These are phyloP conservation scores for Colletotrichum falcatum DNA, from an alignment of 2,329 filamentous ascomycete genomes.

Conservation along the genomic window DNA sequence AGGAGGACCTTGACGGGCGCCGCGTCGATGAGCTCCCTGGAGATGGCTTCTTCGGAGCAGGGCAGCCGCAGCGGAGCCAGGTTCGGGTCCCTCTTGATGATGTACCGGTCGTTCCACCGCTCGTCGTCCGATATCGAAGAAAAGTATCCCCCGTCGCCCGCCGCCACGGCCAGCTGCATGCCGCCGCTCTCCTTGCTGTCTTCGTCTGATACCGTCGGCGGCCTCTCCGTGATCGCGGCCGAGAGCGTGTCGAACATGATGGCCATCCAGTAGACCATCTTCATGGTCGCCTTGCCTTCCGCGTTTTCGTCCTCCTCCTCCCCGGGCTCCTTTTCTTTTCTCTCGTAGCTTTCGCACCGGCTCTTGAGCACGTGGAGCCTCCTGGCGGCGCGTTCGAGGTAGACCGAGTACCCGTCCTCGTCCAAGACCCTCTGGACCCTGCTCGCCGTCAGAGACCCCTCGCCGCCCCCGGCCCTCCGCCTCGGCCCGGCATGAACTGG, in stretches of 20 bases:
- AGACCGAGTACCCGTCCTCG: conserved; percentile 50
- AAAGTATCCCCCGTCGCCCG: conserved; percentile 45
- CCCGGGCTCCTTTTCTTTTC: background rate
- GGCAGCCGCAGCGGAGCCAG: conserved; percentile 59
- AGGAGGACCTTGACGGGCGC: conserved; percentile 70
- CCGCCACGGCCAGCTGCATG: too few species aligned
- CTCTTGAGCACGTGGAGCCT: conserved; percentile 54
- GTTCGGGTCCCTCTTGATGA: conserved; percentile 50
- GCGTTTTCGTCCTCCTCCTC: background rate
- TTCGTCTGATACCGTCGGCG: conserved; percentile 54
- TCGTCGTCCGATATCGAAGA: conserved; percentile 29
- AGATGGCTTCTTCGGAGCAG: conserved; percentile 64
- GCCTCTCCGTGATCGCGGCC: conserved; percentile 60
- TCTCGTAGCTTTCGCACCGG: conserved; percentile 45
- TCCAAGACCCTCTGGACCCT: conserved; percentile 42
- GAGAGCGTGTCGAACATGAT: conserved; percentile 71
- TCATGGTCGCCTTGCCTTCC: conserved; percentile 58
- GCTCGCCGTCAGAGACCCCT: background rate
- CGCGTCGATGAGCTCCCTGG: conserved; percentile 61
- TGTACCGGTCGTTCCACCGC: conserved; percentile 51
- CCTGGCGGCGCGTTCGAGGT: conserved; percentile 53
- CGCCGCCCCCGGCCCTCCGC: background rate
- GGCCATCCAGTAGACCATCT: conserved; percentile 68
- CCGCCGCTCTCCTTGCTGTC: conserved; percentile 49
- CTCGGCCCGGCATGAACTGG: too few species aligned